Conservation (phyloP, 2,329 filamentous ascomycete species). For the Juglanconis juglandina region DNA sequence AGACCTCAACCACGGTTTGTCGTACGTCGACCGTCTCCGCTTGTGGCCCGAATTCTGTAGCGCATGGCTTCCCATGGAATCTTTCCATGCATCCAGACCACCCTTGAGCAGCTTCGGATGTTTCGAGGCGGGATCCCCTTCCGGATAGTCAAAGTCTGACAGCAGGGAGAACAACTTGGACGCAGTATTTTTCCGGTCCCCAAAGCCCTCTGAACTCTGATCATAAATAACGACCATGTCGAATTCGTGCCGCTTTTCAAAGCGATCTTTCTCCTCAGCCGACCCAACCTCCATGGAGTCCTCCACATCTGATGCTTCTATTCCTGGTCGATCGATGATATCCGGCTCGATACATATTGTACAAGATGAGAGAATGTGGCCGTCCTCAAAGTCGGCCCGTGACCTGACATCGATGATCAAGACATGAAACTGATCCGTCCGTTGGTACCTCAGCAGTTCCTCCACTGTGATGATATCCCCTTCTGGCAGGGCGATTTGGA, state of each 20-base stretch:
- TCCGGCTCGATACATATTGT: conserved; percentile 87
- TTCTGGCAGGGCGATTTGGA: conserved; percentile 48
- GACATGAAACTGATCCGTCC: conserved; percentile 56
- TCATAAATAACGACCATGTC: conserved; percentile 93
- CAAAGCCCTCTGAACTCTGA: conserved; percentile 58
- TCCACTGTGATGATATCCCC: conserved; percentile 61
- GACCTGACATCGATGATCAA: conserved; percentile 82
- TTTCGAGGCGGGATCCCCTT: conserved; percentile 30
- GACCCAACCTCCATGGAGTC: conserved; percentile 71
- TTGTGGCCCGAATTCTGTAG: conserved; percentile 40
- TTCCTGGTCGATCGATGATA: conserved; percentile 65
- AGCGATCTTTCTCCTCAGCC: conserved; percentile 70
- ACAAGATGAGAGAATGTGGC: conserved; percentile 79
- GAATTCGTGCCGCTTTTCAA: conserved; percentile 69
- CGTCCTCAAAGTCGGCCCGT: conserved; percentile 77
- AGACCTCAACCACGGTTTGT: conserved; percentile 39
- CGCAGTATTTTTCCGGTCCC: conserved; percentile 47
- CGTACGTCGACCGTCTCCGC: conserved; percentile 15
- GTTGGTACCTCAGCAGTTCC: conserved; percentile 68
- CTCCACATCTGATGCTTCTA: conserved; percentile 58
- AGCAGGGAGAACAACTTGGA: conserved; percentile 75
- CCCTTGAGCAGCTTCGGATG: conserved; percentile 76
- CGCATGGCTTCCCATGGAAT: conserved; percentile 71
- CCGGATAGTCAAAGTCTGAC: conserved; percentile 72
- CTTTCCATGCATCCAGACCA: conserved; percentile 81